A percentile compares a stretch with the other conserved stretches of the same genome.
These are phyloP conservation scores for Chytridium lagenaria DNA, from an alignment of 371 early-diverging fungal genomes.

Conservation along the genomic window DNA sequence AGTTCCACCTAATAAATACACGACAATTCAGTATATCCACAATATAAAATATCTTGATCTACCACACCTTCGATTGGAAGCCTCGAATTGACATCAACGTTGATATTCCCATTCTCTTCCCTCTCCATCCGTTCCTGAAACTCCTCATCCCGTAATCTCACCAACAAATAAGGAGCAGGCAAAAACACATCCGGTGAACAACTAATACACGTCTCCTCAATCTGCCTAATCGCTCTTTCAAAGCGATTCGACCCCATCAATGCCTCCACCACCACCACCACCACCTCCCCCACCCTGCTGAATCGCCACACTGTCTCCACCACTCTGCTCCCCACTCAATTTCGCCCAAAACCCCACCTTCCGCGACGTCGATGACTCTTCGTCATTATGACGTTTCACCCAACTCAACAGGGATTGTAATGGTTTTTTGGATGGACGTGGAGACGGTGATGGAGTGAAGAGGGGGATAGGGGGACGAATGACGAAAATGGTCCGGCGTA, in stretches of 20 bases:
- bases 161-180: slow-evolving; percentile 61
- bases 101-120: too few species aligned
- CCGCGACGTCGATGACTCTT: too few species aligned
- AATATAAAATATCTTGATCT: too few species aligned
- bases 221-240: slow-evolving; percentile 54
- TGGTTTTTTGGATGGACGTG: neutral
- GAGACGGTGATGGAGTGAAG: too few species aligned
- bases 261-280: too few species aligned
- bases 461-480: too few species aligned
- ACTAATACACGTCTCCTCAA: slow-evolving; percentile 63
- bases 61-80: neutral
- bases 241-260: slow-evolving; percentile 48
- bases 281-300: too few species aligned
- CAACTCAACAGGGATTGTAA: neutral
- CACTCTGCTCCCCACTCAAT: neutral
- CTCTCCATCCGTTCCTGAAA: slow-evolving; percentile 14
- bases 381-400: neutral
- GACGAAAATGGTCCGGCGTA: slow-evolving; percentile 76
- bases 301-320: neutral
- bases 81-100: too few species aligned
- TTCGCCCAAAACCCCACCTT: too few species aligned
- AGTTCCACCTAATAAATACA: too few species aligned
- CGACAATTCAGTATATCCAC: too few species aligned
- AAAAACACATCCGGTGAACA: slow-evolving; percentile 66
- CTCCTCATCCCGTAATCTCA: slow-evolving; percentile 54